Percentiles rank a stretch among this genome's conserved stretches.
phyloP scores from a whole-genome alignment of 495 filamentous ascomycete species.

The Thozetella sp. region DNA sequence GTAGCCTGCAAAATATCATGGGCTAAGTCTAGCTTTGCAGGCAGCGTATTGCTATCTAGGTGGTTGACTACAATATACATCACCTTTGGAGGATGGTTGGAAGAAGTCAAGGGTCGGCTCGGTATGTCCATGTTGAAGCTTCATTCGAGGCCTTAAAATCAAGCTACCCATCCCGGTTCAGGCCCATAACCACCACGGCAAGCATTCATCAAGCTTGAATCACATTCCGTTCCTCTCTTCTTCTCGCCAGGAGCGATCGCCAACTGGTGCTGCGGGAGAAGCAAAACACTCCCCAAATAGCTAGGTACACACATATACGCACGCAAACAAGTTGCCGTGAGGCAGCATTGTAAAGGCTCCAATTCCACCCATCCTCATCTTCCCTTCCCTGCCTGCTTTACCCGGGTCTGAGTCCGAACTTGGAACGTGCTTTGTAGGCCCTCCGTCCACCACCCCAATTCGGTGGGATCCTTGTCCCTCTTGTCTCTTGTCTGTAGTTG shows the following conservation, averaged over 20 bases:
- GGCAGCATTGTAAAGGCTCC: slow-evolving; percentile 34
- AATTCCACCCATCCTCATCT: slow-evolving; percentile 29
- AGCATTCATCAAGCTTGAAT: not conserved
- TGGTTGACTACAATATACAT: too few species aligned
- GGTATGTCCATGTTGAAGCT: not conserved
- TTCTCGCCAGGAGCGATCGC: not conserved
- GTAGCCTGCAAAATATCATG: too few species aligned
- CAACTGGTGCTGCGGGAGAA: not conserved
- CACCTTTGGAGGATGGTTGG: too few species aligned
- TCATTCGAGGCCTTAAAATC: not conserved
- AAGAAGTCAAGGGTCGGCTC: too few species aligned
- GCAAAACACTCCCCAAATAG: not conserved
- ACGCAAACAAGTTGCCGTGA: slow-evolving; percentile 39
- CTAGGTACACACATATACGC: not conserved
- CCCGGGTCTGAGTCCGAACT: not conserved
- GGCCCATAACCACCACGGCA: not conserved
- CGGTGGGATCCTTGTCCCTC: not conserved
- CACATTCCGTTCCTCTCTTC: not conserved
- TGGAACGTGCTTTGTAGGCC: not conserved
- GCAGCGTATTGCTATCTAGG: too few species aligned
- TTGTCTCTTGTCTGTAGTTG: not conserved
- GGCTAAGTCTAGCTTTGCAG: too few species aligned
- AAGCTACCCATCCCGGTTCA: not conserved
- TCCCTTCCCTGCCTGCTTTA: slow-evolving; percentile 11
- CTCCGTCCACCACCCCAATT: not conserved